Evolutionary conservation across 1,139 yeast genomes (phyloP).

Genomic region (Suhomyces bribrorum): DNA sequence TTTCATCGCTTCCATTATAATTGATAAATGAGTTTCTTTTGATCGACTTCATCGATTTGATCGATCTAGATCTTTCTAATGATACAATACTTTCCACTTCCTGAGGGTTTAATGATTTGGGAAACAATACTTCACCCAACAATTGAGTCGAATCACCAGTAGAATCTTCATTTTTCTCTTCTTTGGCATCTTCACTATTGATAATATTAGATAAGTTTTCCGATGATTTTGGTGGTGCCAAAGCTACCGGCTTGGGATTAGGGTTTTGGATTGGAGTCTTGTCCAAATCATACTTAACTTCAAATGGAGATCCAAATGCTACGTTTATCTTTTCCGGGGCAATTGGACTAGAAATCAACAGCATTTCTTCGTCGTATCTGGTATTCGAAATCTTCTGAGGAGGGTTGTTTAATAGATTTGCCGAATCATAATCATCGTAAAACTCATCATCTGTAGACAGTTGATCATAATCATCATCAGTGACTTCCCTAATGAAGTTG

Average conservation of each 20-base stretch:
- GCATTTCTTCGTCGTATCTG: constrained; percentile 35
- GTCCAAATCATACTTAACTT: constrained; percentile 23
- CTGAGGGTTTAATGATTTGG: constrained; percentile 61
- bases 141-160: constrained; percentile 4
- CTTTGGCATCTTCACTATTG: not conserved
- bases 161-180: not conserved
- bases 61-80: constrained; percentile 67
- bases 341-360: constrained; percentile 15
- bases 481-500: constrained; percentile 39
- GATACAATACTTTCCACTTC: constrained; percentile 78
- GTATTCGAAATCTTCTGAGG: constrained; percentile 27
- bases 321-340: constrained; percentile 11
- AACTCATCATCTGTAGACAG: constrained; percentile 13
- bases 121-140: constrained; percentile 68
- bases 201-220: constrained; percentile 11
- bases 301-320: constrained; percentile 39
- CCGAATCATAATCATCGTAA: constrained; percentile 24
- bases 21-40: constrained; percentile 45
- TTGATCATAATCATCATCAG: constrained; percentile 25
- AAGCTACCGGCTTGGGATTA: constrained; percentile 4
- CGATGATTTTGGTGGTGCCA: constrained; percentile 8
- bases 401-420: constrained; percentile 28
- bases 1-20: constrained; percentile 51
- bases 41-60: constrained; percentile 44
- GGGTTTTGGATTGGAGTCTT: constrained; percentile 8